A percentile compares a stretch with the other conserved stretches of the same genome.
phyloP scores from a whole-genome alignment of 208 protist species.

The Leishmania arabica region DNA sequence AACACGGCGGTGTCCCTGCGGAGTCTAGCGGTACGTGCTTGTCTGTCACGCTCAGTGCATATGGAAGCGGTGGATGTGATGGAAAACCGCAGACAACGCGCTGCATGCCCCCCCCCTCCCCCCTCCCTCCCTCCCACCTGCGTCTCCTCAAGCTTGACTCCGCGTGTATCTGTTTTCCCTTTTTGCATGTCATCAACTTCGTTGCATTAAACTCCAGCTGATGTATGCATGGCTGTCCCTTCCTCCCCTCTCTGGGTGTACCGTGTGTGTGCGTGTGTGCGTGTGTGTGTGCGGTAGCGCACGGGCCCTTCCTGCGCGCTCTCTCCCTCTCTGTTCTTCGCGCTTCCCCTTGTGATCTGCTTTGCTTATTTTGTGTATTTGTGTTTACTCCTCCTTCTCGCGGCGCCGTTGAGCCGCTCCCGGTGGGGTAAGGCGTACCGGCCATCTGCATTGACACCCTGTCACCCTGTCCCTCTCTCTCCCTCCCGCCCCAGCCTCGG shows the following conservation, averaged over 20 bases:
- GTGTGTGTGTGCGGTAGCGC: background rate
- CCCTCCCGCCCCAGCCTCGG: too few species aligned
- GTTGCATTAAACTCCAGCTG: background rate
- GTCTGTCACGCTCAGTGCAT: background rate
- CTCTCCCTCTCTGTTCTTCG: constrained; percentile 2
- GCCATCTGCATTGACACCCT: background rate
- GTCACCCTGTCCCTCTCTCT: background rate
- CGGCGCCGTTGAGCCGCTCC: background rate
- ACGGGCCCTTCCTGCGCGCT: constrained; percentile 8
- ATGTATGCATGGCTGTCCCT: background rate
- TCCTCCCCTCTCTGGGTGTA: background rate
- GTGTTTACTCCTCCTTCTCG: background rate
- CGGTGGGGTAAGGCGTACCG: background rate
- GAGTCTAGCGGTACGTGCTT: background rate
- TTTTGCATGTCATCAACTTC: background rate
- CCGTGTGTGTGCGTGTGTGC: background rate
- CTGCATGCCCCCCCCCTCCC: background rate
- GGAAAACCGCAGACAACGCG: background rate
- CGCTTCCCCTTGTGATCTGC: background rate
- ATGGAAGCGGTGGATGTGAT: background rate
- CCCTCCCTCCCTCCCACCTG: too few species aligned
- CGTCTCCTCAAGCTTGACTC: background rate
- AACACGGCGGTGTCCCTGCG: background rate
- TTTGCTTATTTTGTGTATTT: background rate
- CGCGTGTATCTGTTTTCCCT: background rate